phyloP scores from a whole-genome alignment of 805 yeast species.

The Nakazawaea siamensis region DNA sequence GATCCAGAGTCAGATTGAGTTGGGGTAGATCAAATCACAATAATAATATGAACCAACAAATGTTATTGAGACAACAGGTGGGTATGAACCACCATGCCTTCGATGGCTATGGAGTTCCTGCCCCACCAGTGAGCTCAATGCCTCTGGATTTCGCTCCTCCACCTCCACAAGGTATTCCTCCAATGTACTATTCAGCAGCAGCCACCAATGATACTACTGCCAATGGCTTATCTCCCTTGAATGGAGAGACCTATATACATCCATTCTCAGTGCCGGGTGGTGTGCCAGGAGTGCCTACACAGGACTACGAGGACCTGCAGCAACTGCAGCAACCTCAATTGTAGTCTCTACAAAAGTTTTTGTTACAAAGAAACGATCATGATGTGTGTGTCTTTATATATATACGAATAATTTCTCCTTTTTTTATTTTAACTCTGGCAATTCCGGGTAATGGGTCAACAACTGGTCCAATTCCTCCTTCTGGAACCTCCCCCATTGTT shows the following conservation, averaged over 20 bases:
- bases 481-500: constrained; percentile 48
- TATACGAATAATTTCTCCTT: too few species aligned
- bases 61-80: constrained; percentile 11
- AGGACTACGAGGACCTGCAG: too few species aligned
- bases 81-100: constrained; percentile 13
- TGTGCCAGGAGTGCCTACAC: too few species aligned
- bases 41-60: constrained; percentile 11
- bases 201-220: neutral
- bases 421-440: constrained; percentile 22
- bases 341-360: too few species aligned
- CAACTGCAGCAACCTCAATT: too few species aligned
- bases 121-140: constrained; percentile 11
- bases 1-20: constrained; percentile 60
- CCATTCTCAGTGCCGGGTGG: too few species aligned
- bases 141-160: constrained; percentile 9
- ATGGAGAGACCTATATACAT: constrained; percentile 3
- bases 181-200: constrained; percentile 8
- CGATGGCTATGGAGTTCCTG: constrained; percentile 12
- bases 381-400: too few species aligned
- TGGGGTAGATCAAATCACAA: constrained; percentile 55
- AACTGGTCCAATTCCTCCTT: constrained; percentile 29
- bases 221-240: neutral
- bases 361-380: too few species aligned
- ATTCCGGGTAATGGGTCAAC: constrained; percentile 39
- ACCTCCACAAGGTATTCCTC: constrained; percentile 10